These are phyloP conservation scores for Pythium guiyangense DNA, from an alignment of 352 stramenopile genomes.

Conservation along the genomic window DNA sequence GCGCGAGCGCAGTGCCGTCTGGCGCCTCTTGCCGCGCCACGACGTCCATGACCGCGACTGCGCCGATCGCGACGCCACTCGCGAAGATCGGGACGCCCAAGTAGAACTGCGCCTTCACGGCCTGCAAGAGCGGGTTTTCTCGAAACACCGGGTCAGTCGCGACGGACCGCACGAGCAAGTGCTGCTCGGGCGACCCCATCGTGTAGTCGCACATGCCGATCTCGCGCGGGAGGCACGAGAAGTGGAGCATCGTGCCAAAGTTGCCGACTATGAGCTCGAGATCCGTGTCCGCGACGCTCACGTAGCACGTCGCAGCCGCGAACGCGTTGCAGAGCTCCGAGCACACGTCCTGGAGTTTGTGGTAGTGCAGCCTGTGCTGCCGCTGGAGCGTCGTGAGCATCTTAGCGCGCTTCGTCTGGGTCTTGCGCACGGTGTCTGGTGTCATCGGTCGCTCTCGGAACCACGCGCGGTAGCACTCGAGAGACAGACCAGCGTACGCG, in stretches of 20 bases:
- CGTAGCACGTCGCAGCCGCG: conserved; percentile 8
- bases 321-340: conserved; percentile 7
- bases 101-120: conserved; percentile 19
- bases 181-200: conserved; percentile 11
- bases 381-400: conserved; percentile 17
- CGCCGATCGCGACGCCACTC: conserved; percentile 15
- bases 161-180: conserved; percentile 10
- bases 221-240: conserved; percentile 23
- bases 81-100: conserved; percentile 13
- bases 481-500: conserved; percentile 11
- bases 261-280: conserved; percentile 22
- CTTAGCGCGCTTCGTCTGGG: conserved; percentile 13
- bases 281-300: conserved; percentile 15
- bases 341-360: conserved; percentile 16
- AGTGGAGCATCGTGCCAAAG: conserved; percentile 19
- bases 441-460: conserved; percentile 11
- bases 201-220: conserved; percentile 26
- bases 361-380: conserved; percentile 22
- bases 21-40: conserved; percentile 1
- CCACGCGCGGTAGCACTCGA: conserved; percentile 20
- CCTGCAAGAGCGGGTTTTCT: conserved; percentile 22
- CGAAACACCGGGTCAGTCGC: conserved; percentile 7
- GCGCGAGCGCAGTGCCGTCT: neutral
- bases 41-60: conserved; percentile 17
- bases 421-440: conserved; percentile 2